These are phyloP conservation scores for Leccinum holopus DNA, from an alignment of 1,284 basidiomycete genomes.

Conservation along the genomic window DNA sequence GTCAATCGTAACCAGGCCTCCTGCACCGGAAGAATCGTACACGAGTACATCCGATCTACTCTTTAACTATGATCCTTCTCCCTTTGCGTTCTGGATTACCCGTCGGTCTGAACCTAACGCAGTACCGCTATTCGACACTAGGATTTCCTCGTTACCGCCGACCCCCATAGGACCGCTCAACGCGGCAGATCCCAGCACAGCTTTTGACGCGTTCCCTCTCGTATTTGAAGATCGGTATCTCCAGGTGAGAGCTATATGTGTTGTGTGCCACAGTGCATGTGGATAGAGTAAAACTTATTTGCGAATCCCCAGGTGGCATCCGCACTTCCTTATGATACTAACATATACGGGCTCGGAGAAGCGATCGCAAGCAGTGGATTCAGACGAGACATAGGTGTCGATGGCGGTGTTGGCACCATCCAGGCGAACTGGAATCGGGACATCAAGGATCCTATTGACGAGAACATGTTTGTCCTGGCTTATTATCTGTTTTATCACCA, in stretches of 20 bases:
- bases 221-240: slow-evolving; percentile 79
- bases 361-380: slow-evolving; percentile 66
- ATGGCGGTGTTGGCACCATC: slow-evolving; percentile 55
- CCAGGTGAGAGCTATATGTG: slow-evolving; percentile 38
- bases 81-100: slow-evolving; percentile 80
- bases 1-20: slow-evolving; percentile 50
- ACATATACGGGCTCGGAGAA: slow-evolving; percentile 80
- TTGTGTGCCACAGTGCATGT: background rate
- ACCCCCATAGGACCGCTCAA: slow-evolving; percentile 53
- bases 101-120: slow-evolving; percentile 59
- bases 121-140: slow-evolving; percentile 72
- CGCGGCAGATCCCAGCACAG: slow-evolving; percentile 47
- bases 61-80: slow-evolving; percentile 65
- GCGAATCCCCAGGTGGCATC: slow-evolving; percentile 54
- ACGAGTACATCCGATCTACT: slow-evolving; percentile 51
- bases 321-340: slow-evolving; percentile 59
- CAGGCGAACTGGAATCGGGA: slow-evolving; percentile 77
- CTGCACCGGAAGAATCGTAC: slow-evolving; percentile 34
- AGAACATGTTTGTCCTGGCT: slow-evolving; percentile 50
- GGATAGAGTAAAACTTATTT: background rate
- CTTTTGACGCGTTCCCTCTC: slow-evolving; percentile 58
- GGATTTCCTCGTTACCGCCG: slow-evolving; percentile 52
- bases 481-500: background rate
- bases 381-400: slow-evolving; percentile 55
- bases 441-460: slow-evolving; percentile 54